These are phyloP conservation scores for Yarrowia osloensis DNA, from an alignment of 805 yeast genomes.

Conservation along the genomic window DNA sequence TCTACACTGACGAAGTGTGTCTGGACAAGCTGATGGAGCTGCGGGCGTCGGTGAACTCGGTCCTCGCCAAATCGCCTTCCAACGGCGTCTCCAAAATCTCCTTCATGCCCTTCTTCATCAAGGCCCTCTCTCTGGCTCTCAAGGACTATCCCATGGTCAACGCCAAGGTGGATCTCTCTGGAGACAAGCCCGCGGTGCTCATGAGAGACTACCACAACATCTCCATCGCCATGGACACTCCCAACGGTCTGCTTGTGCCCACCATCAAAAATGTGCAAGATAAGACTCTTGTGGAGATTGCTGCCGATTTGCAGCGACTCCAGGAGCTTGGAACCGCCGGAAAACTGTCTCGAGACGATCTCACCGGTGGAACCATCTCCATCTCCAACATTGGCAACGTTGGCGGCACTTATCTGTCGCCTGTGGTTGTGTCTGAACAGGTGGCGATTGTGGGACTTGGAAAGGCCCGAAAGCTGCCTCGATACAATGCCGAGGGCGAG, in stretches of 20 bases:
- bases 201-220: constrained; percentile 40
- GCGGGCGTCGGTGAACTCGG: constrained; percentile 37
- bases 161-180: constrained; percentile 35
- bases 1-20: constrained; percentile 42
- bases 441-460: constrained; percentile 44
- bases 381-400: constrained; percentile 43
- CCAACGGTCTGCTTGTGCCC: constrained; percentile 43
- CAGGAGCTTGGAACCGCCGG: constrained; percentile 38
- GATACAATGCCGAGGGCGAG: constrained; percentile 36
- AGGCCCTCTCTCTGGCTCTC: constrained; percentile 42
- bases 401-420: constrained; percentile 44
- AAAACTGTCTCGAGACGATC: constrained; percentile 38
- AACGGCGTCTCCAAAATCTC: constrained; percentile 34
- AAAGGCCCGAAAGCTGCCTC: constrained; percentile 38
- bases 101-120: constrained; percentile 44
- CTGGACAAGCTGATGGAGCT: constrained; percentile 39
- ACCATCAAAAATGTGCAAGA: constrained; percentile 40
- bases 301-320: constrained; percentile 39
- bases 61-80: constrained; percentile 30
- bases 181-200: constrained; percentile 37
- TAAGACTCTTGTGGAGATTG: constrained; percentile 40
- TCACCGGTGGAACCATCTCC: constrained; percentile 42
- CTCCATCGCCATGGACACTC: constrained; percentile 44
- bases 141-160: constrained; percentile 40
- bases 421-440: constrained; percentile 42